These are phyloP conservation scores for Lablab purpureus DNA, from an alignment of 306 rosid genomes.

Conservation along the genomic window DNA sequence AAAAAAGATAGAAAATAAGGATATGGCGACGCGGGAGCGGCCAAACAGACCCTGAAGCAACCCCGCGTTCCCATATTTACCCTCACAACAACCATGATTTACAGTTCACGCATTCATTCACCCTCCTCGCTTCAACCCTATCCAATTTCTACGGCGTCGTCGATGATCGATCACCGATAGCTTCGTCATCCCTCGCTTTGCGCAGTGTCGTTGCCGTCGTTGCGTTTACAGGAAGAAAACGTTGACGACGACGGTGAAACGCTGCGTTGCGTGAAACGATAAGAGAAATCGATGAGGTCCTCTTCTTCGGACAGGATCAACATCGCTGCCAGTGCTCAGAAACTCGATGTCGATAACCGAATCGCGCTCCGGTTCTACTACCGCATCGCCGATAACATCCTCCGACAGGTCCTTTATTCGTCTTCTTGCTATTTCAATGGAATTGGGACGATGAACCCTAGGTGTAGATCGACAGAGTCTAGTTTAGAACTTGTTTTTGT, in stretches of 20 bases:
- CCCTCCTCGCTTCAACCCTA: slow-evolving; percentile 23
- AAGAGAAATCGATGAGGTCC: slow-evolving; percentile 58
- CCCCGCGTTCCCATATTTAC: slow-evolving; percentile 42
- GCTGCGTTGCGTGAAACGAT: not conserved
- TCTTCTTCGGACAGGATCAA: slow-evolving; percentile 66
- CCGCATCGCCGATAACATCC: slow-evolving; percentile 88
- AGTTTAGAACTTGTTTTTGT: not conserved
- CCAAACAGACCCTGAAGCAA: not conserved
- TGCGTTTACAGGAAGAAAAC: slow-evolving; percentile 11
- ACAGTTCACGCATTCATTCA: slow-evolving; percentile 29
- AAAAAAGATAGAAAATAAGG: not conserved
- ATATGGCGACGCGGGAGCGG: not conserved
- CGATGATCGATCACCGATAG: slow-evolving; percentile 45
- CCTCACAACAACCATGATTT: slow-evolving; percentile 49
- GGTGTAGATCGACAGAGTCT: not conserved
- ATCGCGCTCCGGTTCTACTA: slow-evolving; percentile 78
- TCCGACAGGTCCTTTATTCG: slow-evolving; percentile 71
- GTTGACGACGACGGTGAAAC: slow-evolving; percentile 30
- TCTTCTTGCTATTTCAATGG: not conserved
- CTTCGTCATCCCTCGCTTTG: not conserved
- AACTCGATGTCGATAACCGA: slow-evolving; percentile 76
- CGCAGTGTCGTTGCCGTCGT: slow-evolving; percentile 29
- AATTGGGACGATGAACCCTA: not conserved
- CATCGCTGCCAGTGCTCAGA: slow-evolving; percentile 79
- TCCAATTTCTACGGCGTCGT: slow-evolving; percentile 48